phyloP scores from a whole-genome alignment of 1,284 basidiomycete genomes.

The Ustilago xerochloae region DNA sequence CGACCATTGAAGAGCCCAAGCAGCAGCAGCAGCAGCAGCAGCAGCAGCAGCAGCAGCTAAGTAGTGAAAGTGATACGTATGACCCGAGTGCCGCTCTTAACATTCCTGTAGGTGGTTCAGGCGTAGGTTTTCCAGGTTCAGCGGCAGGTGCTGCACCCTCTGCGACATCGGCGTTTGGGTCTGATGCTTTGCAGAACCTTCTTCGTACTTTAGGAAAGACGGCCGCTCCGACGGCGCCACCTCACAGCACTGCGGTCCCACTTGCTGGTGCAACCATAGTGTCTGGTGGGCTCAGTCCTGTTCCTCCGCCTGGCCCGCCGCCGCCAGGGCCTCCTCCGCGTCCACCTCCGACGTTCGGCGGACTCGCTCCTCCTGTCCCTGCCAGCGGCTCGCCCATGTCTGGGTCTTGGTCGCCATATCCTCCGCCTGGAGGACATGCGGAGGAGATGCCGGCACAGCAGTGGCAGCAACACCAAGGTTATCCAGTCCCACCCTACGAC shows the following conservation, averaged over 20 bases:
- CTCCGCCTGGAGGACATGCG: slow-evolving; percentile 1
- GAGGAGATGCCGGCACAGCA: slow-evolving; percentile 5
- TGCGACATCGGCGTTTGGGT: slow-evolving; percentile 15
- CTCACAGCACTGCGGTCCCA: neutral
- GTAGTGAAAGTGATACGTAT: slow-evolving; percentile 11
- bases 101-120: slow-evolving; percentile 6
- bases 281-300: slow-evolving; percentile 8
- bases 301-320: slow-evolving; percentile 7
- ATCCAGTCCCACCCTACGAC: slow-evolving; percentile 4
- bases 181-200: slow-evolving; percentile 34
- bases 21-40: neutral
- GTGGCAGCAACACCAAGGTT: slow-evolving; percentile 13
- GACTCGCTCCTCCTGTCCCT: neutral
- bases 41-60: neutral
- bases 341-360: slow-evolving; percentile 19
- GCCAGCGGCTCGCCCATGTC: slow-evolving; percentile 5
- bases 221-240: slow-evolving; percentile 4
- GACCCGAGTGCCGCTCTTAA: slow-evolving; percentile 25
- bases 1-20: slow-evolving; percentile 16
- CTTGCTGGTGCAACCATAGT: neutral
- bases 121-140: neutral
- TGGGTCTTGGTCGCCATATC: slow-evolving; percentile 23
- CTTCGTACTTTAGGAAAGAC: slow-evolving; percentile 41
- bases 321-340: slow-evolving; percentile 36
- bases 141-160: neutral